Conservation (phyloP, 129 eudicot genomes). For the Flaveria brownii region DNA sequence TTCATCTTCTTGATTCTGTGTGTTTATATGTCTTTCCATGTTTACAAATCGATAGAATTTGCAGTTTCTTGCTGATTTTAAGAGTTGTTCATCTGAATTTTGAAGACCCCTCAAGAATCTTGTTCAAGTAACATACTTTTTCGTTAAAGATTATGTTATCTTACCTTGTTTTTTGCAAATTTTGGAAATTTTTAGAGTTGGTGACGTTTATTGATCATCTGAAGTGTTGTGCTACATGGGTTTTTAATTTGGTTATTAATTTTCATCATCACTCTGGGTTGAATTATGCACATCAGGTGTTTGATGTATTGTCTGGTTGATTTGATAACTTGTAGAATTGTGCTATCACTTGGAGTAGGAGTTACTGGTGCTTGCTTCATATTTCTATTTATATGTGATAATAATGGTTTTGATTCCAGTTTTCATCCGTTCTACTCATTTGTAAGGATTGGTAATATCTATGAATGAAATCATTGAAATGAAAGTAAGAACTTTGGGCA, state of each 20-base stretch:
- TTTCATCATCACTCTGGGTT: constrained; percentile 16
- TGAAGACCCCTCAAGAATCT: constrained; percentile 20
- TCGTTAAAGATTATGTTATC: neutral
- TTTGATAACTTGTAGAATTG: constrained; percentile 3
- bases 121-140: constrained; percentile 30
- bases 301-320: constrained; percentile 24
- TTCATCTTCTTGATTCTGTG: constrained; percentile 1
- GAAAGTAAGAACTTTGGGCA: neutral
- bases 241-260: constrained; percentile 15
- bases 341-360: too few species aligned
- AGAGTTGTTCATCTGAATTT: constrained; percentile 28
- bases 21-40: constrained; percentile 5
- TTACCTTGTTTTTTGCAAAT: neutral
- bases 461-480: neutral
- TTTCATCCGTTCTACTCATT: neutral
- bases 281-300: constrained; percentile 32
- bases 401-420: neutral
- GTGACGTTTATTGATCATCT: constrained; percentile 24
- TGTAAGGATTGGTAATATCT: neutral
- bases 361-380: neutral
- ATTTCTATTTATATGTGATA: neutral
- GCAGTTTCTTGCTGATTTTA: neutral
- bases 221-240: constrained; percentile 27
- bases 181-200: neutral
- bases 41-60: neutral